These are phyloP conservation scores for Solanum stenotomum DNA, from an alignment of 257 asterid species.

Conservation along the genomic window DNA sequence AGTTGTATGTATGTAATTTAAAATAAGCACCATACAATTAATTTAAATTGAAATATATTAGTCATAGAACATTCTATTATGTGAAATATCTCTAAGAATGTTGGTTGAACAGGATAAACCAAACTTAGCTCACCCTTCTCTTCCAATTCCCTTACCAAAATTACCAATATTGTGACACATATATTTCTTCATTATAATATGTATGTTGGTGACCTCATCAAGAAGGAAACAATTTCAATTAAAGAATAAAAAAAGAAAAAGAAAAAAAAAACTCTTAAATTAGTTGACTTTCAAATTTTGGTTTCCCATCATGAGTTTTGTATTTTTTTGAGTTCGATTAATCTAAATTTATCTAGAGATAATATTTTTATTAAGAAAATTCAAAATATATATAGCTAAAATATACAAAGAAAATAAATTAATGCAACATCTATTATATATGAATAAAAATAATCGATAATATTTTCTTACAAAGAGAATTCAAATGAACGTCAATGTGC, in stretches of 20 bases:
- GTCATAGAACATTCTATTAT: not conserved
- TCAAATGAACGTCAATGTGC: not conserved
- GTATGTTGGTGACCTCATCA: constrained; percentile 10
- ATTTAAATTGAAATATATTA: not conserved
- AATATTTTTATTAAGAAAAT: not conserved
- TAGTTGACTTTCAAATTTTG: not conserved
- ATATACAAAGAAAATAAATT: not conserved
- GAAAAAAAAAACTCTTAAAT: not conserved
- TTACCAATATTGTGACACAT: not conserved
- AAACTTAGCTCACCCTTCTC: constrained; percentile 7
- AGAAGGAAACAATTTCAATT: not conserved
- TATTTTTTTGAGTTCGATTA: not conserved
- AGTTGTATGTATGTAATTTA: not conserved
- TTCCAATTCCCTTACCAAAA: not conserved
- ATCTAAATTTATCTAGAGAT: not conserved
- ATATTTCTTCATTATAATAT: not conserved
- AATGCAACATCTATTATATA: not conserved
- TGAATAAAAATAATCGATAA: not conserved
- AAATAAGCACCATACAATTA: not conserved
- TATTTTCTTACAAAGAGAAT: not conserved
- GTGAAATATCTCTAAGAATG: not conserved
- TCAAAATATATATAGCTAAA: not conserved
- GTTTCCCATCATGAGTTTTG: not conserved
- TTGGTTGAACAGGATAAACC: constrained; percentile 16
- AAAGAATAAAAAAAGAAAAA: not conserved